Percentiles rank a stretch among this genome's conserved stretches.
phyloP scores from a whole-genome alignment of 768 basidiomycete genomes.

The Dioszegia hungarica region DNA sequence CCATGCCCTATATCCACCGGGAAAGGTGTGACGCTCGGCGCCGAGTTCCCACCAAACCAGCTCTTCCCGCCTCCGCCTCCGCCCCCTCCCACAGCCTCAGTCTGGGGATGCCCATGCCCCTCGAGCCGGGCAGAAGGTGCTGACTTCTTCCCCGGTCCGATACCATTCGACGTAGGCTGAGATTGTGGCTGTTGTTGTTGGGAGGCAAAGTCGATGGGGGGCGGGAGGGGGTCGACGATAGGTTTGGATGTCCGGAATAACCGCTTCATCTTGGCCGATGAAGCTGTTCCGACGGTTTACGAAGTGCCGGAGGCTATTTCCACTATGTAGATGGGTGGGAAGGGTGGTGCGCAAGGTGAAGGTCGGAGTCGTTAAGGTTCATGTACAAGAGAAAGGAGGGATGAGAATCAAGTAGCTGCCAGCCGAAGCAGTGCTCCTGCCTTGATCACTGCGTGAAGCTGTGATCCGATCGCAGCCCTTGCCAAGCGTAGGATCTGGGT shows the following conservation, averaged over 20 bases:
- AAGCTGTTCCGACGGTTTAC: no score
- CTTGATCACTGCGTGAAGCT: no score
- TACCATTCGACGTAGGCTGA: not conserved
- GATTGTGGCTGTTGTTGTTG: constrained; percentile 1
- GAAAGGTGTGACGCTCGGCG: constrained; percentile 27
- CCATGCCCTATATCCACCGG: constrained; percentile 25
- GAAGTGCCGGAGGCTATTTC: no score
- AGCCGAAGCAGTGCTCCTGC: no score
- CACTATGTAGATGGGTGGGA: no score
- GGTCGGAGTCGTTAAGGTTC: no score
- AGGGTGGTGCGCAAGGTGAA: no score
- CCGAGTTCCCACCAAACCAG: not conserved
- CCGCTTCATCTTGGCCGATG: constrained; percentile 27
- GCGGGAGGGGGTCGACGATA: constrained; percentile 30
- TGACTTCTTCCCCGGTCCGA: not conserved
- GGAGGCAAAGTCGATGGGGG: constrained; percentile 13
- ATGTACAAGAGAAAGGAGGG: no score
- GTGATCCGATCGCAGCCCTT: no score
- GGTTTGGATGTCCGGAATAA: constrained; percentile 37
- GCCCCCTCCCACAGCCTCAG: no score
- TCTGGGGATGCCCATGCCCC: not conserved
- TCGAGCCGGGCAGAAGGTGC: not conserved
- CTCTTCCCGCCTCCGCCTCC: constrained; percentile 1
- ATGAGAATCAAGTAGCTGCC: no score
- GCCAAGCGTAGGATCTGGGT: no score